Conservation (phyloP, 768 basidiomycete species). For the Tylopilus vinaceipallidus region DNA sequence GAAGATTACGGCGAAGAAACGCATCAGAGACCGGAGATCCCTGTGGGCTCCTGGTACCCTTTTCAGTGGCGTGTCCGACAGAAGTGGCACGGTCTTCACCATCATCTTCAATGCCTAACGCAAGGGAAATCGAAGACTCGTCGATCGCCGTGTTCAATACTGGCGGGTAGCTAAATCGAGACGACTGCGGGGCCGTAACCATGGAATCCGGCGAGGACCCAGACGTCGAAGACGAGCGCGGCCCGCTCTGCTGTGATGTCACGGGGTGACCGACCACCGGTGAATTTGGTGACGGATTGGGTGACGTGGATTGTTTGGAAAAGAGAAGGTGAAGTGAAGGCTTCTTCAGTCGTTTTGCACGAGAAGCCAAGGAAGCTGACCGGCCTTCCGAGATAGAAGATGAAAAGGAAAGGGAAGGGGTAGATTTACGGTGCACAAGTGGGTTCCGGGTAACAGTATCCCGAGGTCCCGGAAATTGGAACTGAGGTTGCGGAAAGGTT, state of each 20-base stretch:
- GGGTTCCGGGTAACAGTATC: constrained; percentile 31
- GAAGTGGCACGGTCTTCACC: constrained; percentile 21
- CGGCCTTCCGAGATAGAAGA: constrained; percentile 31
- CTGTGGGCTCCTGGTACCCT: constrained; percentile 11
- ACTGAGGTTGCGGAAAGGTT: constrained; percentile 20
- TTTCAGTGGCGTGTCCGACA: constrained; percentile 10
- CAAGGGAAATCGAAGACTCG: constrained; percentile 45
- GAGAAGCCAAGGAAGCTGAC: constrained; percentile 36
- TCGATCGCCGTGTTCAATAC: constrained; percentile 63
- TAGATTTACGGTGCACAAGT: constrained; percentile 36
- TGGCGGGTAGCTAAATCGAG: constrained; percentile 49
- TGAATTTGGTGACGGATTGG: constrained; percentile 35
- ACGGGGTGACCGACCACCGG: constrained; percentile 17
- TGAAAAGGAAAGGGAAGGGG: constrained; percentile 33
- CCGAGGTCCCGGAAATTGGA: constrained; percentile 47
- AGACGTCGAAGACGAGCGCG: constrained; percentile 29
- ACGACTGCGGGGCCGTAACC: constrained; percentile 57
- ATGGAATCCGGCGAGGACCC: constrained; percentile 42
- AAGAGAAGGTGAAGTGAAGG: constrained; percentile 71
- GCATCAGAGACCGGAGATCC: constrained; percentile 16
- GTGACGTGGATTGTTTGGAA: constrained; percentile 58
- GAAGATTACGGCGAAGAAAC: constrained; percentile 15
- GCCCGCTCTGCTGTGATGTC: constrained; percentile 15
- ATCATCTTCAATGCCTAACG: constrained; percentile 28
- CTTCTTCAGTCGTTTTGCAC: constrained; percentile 49